Evolutionary conservation across 192 early-diverging fungal species (phyloP), one percentile per base, ranked within the genome.

Genomic region (Podochytrium sp.): DNA sequence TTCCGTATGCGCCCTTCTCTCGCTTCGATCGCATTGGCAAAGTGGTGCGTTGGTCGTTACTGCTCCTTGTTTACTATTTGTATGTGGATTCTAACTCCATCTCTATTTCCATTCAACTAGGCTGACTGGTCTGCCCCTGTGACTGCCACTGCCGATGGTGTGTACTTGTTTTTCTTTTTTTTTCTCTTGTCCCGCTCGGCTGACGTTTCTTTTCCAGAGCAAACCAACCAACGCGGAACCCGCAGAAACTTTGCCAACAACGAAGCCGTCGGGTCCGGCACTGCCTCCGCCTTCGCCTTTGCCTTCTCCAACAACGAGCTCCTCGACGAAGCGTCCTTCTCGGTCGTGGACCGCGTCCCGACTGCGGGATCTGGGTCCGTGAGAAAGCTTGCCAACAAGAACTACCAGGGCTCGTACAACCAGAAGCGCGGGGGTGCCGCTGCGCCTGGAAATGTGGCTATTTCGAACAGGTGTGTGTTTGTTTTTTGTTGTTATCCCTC

Each of bases 21-120:
- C 98, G 98, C 86, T 87, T 89, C 29, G 97, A 99, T 82, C 95
- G 95, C 74, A 84, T 99, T 18, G 95, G 94, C 64, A 92, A 94
- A 74, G 92, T 94, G 39, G 95, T 96, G 62, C 93, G 98, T 84
- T 98, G 96, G 95, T 91, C n/a, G n/a, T n/a, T n/a, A n/a, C n/a
- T n/a, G n/a, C n/a, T n/a, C n/a, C n/a, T n/a, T 83, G 40, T 90
- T 90, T 57, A 81, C 89, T 71, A 83, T 47, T 47, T 47, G 12
- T 47, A 14, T 47, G 10, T 47, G 10, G 82, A 60, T 38, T 64
- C 49, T 50, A 43, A 43, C 25, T 47, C 10, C 20, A 47, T 47
- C 43, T 47, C 20, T 34, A 61, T 34, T 35, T 61, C 10, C 33
- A 27, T 7, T 25, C 30, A 23, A 20, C 20, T 55, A 43, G 34